These are phyloP conservation scores for Tolypocladium paradoxum DNA, from an alignment of 2,329 filamentous ascomycete genomes.

Conservation along the genomic window DNA sequence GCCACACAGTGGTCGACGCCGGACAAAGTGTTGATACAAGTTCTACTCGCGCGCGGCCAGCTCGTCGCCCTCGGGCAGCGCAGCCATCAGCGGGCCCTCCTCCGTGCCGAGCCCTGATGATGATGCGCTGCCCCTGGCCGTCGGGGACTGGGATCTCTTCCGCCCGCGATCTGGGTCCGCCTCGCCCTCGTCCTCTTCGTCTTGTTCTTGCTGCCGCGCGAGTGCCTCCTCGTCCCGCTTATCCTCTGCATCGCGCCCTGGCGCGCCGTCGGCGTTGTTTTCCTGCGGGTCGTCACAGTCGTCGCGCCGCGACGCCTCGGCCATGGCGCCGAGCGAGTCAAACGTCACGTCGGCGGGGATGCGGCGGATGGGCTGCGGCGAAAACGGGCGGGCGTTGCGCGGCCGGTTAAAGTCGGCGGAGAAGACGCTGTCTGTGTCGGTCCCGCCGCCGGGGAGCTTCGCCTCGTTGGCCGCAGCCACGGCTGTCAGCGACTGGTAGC, in stretches of 20 bases:
- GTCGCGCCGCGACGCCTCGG: neutral
- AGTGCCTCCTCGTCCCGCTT: slow-evolving; percentile 1
- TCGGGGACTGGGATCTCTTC: neutral
- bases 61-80: neutral
- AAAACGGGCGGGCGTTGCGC: slow-evolving; percentile 47
- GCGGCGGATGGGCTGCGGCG: slow-evolving; percentile 40
- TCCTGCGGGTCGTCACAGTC: slow-evolving; percentile 3
- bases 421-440: slow-evolving; percentile 40
- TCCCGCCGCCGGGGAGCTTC: neutral
- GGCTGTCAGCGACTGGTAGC: slow-evolving; percentile 43
- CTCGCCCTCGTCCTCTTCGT: slow-evolving; percentile 3
- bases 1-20: neutral
- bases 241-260: neutral
- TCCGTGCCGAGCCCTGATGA: neutral
- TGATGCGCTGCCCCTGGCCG: neutral
- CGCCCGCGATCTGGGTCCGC: neutral
- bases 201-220: neutral
- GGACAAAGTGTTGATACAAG: neutral
- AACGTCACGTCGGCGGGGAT: slow-evolving; percentile 29
- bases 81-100: too few relatives aligned
- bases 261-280: slow-evolving; percentile 1
- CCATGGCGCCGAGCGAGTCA: slow-evolving; percentile 23
- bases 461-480: neutral
- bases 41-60: neutral
- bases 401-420: slow-evolving; percentile 42